A percentile compares a stretch with the other conserved stretches of the same genome.
These are phyloP conservation scores for Mycena epipterygia DNA, from an alignment of 768 basidiomycete genomes.

Conservation along the genomic window DNA sequence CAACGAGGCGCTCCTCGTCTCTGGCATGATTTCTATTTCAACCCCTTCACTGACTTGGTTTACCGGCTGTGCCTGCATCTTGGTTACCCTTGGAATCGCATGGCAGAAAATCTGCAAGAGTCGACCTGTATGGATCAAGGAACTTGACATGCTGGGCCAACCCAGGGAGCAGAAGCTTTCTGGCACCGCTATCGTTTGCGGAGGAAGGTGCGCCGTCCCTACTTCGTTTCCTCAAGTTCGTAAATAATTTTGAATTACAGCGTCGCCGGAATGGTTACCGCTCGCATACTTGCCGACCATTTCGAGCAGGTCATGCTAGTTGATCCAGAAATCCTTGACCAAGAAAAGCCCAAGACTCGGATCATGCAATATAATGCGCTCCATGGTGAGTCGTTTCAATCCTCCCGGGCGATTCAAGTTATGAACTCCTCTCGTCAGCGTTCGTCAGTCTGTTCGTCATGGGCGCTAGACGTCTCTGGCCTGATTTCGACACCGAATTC, in stretches of 20 bases:
- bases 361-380: constrained; percentile 37
- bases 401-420: not conserved
- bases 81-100: too few species aligned
- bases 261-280: constrained; percentile 43
- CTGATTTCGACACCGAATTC: constrained; percentile 35
- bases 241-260: constrained; percentile 30
- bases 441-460: constrained; percentile 32
- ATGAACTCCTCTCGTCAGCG: constrained; percentile 6
- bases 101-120: constrained; percentile 27
- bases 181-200: constrained; percentile 41
- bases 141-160: constrained; percentile 20
- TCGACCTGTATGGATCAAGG: constrained; percentile 9
- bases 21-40: too few species aligned
- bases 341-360: constrained; percentile 29
- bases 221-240: not conserved
- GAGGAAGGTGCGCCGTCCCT: constrained; percentile 39
- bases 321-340: constrained; percentile 40
- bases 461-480: constrained; percentile 39
- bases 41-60: too few species aligned
- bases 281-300: constrained; percentile 45
- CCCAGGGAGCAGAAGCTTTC: constrained; percentile 20
- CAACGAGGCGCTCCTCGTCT: too few species aligned
- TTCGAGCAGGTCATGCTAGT: constrained; percentile 45
- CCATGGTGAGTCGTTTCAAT: constrained; percentile 25
- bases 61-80: too few species aligned